phyloP scores from a whole-genome alignment of 495 filamentous ascomycete genomes.

The Aspergillus campestris region DNA sequence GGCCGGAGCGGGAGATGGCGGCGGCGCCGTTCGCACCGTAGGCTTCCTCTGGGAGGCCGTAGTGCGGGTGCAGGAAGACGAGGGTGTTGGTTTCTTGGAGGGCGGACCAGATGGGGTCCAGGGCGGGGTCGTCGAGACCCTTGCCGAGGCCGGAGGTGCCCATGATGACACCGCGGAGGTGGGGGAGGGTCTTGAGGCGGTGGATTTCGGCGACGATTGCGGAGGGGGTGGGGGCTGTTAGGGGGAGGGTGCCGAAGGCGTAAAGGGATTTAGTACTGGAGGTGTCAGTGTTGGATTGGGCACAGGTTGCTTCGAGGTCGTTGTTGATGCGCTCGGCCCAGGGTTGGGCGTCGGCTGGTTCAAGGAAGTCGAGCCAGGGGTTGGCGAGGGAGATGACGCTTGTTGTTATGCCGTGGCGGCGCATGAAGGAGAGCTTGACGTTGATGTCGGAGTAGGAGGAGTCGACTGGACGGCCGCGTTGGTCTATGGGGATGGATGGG shows the following conservation, averaged over 20 bases:
- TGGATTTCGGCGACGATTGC: slow-evolving; percentile 55
- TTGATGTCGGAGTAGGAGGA: slow-evolving; percentile 61
- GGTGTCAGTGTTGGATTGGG: slow-evolving; percentile 31
- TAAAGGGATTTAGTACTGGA: slow-evolving; percentile 42
- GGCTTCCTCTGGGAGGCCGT: slow-evolving; percentile 72
- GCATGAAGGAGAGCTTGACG: slow-evolving; percentile 81
- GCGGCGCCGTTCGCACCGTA: slow-evolving; percentile 49
- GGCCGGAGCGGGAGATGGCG: slow-evolving; percentile 59
- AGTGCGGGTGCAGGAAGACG: slow-evolving; percentile 89
- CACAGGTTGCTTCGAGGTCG: slow-evolving; percentile 64
- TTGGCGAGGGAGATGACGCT: slow-evolving; percentile 89
- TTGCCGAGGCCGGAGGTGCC: slow-evolving; percentile 75
- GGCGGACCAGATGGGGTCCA: slow-evolving; percentile 63
- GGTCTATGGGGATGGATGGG: slow-evolving; percentile 40
- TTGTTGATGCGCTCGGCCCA: slow-evolving; percentile 64
- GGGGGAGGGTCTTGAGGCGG: slow-evolving; percentile 47
- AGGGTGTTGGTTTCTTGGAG: slow-evolving; percentile 54
- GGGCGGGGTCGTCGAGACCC: slow-evolving; percentile 68
- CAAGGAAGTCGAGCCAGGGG: slow-evolving; percentile 89
- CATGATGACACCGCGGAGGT: slow-evolving; percentile 79
- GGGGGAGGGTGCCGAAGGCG: slow-evolving; percentile 73
- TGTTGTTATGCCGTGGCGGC: slow-evolving; percentile 66
- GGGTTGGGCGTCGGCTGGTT: slow-evolving; percentile 47
- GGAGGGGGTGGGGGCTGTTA: slow-evolving; percentile 54
- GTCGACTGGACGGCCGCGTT: slow-evolving; percentile 65